These are phyloP conservation scores for Ramaria sp. DNA, from an alignment of 768 basidiomycete species.

Conservation along the genomic window DNA sequence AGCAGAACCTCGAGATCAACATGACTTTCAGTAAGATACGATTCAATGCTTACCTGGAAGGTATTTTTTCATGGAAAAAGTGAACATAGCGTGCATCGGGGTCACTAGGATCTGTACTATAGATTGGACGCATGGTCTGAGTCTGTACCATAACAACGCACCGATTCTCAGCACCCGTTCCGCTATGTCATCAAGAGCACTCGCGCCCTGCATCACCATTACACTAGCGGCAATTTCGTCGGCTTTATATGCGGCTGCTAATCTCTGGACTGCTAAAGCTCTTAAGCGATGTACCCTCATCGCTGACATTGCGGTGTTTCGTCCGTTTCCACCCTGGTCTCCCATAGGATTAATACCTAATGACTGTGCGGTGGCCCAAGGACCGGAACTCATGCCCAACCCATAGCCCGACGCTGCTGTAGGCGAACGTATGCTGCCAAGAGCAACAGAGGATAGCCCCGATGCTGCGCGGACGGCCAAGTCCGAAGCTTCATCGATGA, in stretches of 20 bases:
- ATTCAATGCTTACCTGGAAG: constrained; percentile 53
- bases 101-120: constrained; percentile 55
- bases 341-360: constrained; percentile 53
- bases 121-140: neutral
- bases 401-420: constrained; percentile 18
- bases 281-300: constrained; percentile 74
- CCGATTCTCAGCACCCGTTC: constrained; percentile 70
- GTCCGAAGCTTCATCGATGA: constrained; percentile 86
- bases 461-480: constrained; percentile 82
- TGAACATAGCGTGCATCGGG: constrained; percentile 79
- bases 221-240: constrained; percentile 91
- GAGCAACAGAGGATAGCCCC: constrained; percentile 64
- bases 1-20: constrained; percentile 8
- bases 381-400: constrained; percentile 27
- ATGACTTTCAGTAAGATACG: constrained; percentile 10
- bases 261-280: constrained; percentile 75
- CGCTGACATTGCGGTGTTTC: constrained; percentile 76
- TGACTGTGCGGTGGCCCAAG: constrained; percentile 56
- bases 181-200: constrained; percentile 87
- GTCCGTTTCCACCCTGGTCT: constrained; percentile 40
- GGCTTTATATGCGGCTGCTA: constrained; percentile 74
- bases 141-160: constrained; percentile 20
- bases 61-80: constrained; percentile 93
- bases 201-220: constrained; percentile 92
- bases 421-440: constrained; percentile 46